Conservation (phyloP, 2,329 filamentous ascomycete genomes). For the Aspergillus novofumigatus region DNA sequence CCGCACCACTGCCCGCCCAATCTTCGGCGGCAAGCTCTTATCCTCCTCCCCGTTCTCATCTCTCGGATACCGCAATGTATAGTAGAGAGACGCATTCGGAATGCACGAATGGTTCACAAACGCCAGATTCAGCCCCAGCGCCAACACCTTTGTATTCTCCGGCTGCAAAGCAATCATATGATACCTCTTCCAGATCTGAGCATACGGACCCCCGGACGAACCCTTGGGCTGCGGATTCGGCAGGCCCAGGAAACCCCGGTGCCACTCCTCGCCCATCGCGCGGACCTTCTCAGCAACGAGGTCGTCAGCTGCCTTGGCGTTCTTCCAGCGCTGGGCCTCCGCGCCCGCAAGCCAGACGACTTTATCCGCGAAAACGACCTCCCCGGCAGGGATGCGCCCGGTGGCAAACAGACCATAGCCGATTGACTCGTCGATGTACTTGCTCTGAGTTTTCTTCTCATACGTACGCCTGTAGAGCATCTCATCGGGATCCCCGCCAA, state of each 20-base stretch:
- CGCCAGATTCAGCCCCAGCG: slow-evolving; percentile 12
- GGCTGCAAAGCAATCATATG: not conserved
- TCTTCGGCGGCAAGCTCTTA: not conserved
- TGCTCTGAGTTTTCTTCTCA: not conserved
- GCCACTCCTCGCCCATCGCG: slow-evolving; percentile 12
- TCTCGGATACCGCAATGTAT: slow-evolving; percentile 7
- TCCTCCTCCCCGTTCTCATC: not conserved
- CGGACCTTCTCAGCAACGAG: slow-evolving; percentile 7
- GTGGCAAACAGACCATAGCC: slow-evolving; percentile 11
- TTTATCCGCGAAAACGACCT: slow-evolving; percentile 9
- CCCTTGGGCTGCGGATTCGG: not conserved
- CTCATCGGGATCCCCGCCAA: not conserved
- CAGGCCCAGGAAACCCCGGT: slow-evolving; percentile 2
- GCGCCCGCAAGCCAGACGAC: not conserved
- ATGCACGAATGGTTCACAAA: slow-evolving; percentile 24
- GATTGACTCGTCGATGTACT: slow-evolving; percentile 1
- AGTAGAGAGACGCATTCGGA: slow-evolving; percentile 16
- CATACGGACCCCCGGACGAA: not conserved
- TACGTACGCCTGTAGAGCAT: not conserved
- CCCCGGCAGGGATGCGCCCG: slow-evolving; percentile 6
- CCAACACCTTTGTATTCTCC: not conserved
- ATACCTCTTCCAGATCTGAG: slow-evolving; percentile 9
- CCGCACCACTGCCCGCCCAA: slow-evolving; percentile 9
- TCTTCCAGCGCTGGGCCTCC: not conserved
- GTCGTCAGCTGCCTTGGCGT: not conserved